Percentiles rank a stretch among this genome's conserved stretches.
Conservation (phyloP, 441 rosid genomes). For the Pelargonium cotyledonis region DNA sequence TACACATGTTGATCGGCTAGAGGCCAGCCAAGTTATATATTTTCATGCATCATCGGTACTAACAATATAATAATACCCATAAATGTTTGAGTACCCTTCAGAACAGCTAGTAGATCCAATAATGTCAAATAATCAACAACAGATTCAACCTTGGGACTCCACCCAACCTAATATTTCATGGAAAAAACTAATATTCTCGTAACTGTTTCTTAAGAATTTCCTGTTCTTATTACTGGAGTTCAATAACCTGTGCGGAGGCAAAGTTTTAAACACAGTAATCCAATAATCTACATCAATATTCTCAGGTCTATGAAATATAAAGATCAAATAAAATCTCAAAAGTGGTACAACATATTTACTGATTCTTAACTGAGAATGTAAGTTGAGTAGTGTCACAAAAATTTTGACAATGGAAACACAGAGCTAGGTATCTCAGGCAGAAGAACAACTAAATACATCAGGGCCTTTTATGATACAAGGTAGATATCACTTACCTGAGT, state of each 20-base stretch:
- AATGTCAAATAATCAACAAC: neutral
- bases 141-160: no score
- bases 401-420: neutral
- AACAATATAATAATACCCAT: neutral
- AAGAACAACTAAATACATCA: slow-evolving; percentile 1
- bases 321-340: neutral
- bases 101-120: neutral
- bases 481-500: slow-evolving; percentile 62
- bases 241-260: no score
- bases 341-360: neutral
- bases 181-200: no score
- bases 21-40: no score
- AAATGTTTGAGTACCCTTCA: slow-evolving; percentile 3
- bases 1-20: no score
- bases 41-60: no score
- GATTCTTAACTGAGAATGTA: no score
- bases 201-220: no score
- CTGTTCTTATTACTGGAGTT: no score
- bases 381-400: no score
- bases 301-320: neutral
- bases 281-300: neutral
- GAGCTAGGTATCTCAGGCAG: neutral
- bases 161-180: no score
- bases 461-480: slow-evolving; percentile 1
- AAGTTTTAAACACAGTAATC: neutral